phyloP scores from a whole-genome alignment of 225 moss, liverwort and hornwort species.

The Antitrichia curtipendula region DNA sequence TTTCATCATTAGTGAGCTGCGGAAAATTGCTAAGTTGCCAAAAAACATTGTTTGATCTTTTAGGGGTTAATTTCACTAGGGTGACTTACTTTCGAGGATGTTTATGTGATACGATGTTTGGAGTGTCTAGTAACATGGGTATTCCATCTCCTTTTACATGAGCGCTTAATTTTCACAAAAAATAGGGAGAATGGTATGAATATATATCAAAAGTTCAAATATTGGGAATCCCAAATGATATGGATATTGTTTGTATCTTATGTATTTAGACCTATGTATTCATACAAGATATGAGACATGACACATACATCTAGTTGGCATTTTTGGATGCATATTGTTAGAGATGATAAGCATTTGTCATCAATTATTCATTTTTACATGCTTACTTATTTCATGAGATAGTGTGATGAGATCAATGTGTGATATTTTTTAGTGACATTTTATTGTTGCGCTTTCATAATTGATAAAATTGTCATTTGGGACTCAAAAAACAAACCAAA shows the following conservation, averaged over 20 bases:
- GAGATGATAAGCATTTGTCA: neutral
- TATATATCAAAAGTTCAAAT: fast-evolving
- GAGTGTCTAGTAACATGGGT: neutral
- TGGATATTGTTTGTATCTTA: fast-evolving
- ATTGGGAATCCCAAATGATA: too few relatives aligned
- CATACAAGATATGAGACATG: neutral
- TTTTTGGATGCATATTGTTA: neutral
- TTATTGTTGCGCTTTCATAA: neutral
- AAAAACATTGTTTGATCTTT: too few relatives aligned
- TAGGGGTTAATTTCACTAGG: too few relatives aligned
- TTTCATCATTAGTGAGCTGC: too few relatives aligned
- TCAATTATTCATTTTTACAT: neutral
- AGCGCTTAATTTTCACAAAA: neutral
- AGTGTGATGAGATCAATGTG: too few relatives aligned
- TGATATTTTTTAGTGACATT: neutral
- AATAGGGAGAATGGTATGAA: neutral
- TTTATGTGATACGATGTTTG: neutral
- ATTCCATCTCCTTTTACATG: neutral
- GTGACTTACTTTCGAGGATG: neutral
- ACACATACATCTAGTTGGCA: fast-evolving
- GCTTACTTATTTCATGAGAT: too few relatives aligned
- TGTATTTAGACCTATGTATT: neutral
- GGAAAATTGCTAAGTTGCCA: too few relatives aligned
- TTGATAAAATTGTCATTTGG: neutral
- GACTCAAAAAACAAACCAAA: neutral